Conservation (phyloP, 805 yeast genomes). For the Kluyveromyces wickerhamii region DNA sequence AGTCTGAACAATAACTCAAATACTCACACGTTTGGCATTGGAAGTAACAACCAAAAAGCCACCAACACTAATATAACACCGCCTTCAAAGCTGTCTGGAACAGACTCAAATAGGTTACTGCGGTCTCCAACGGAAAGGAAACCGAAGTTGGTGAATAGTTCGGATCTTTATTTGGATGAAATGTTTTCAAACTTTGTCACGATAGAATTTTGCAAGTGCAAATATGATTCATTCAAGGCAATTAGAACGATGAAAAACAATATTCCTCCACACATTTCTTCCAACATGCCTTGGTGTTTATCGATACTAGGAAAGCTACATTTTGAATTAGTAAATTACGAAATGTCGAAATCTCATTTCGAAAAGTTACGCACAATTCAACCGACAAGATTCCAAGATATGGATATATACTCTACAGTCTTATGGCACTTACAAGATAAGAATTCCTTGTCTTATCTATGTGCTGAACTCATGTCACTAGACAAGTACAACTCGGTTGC, state of each 20-base stretch:
- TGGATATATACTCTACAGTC: slow-evolving; percentile 86
- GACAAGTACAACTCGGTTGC: slow-evolving; percentile 67
- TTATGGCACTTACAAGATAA: slow-evolving; percentile 89
- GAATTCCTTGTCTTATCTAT: slow-evolving; percentile 67
- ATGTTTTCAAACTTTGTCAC: slow-evolving; percentile 8
- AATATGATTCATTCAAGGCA: slow-evolving; percentile 75
- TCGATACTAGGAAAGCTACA: slow-evolving; percentile 72
- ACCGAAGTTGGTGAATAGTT: neutral
- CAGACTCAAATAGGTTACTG: slow-evolving; percentile 8
- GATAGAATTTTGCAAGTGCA: slow-evolving; percentile 31
- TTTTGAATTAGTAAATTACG: slow-evolving; percentile 82
- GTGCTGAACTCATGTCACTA: slow-evolving; percentile 68
- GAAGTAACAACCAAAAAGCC: too few relatives aligned
- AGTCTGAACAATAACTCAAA: too few relatives aligned
- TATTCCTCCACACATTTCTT: slow-evolving; percentile 53
- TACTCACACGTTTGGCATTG: too few relatives aligned
- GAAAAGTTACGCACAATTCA: slow-evolving; percentile 56
- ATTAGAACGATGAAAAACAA: slow-evolving; percentile 48
- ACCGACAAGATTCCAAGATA: slow-evolving; percentile 72
- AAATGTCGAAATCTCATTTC: slow-evolving; percentile 61
- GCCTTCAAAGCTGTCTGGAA: slow-evolving; percentile 3
- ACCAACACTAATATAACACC: neutral
- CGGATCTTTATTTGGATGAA: slow-evolving; percentile 7
- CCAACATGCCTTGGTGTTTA: slow-evolving; percentile 76
- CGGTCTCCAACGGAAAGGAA: slow-evolving; percentile 1